phyloP scores from a whole-genome alignment of 352 stramenopile genomes.

The Phytopythium vexans region DNA sequence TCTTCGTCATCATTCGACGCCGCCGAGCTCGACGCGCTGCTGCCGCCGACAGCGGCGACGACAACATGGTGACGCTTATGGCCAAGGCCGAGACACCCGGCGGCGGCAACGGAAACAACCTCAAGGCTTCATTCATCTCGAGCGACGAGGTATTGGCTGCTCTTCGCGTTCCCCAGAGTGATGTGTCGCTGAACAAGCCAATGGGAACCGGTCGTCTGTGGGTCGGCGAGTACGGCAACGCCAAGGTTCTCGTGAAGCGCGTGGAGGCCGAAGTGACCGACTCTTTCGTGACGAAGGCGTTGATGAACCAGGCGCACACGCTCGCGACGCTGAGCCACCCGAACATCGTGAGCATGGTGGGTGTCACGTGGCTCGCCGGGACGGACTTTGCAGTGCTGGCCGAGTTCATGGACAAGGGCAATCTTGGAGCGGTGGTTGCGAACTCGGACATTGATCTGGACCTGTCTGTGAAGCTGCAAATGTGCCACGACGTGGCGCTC shows the following conservation, averaged over 20 bases:
- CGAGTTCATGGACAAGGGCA: constrained; percentile 77
- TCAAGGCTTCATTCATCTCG: constrained; percentile 60
- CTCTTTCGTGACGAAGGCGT: constrained; percentile 50
- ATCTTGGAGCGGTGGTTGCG: constrained; percentile 50
- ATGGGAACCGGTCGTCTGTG: constrained; percentile 47
- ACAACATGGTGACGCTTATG: constrained; percentile 44
- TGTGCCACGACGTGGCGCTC: constrained; percentile 64
- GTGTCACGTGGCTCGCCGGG: constrained; percentile 65
- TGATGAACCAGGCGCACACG: constrained; percentile 51
- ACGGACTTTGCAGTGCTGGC: constrained; percentile 76
- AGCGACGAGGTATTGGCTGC: constrained; percentile 60
- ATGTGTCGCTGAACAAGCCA: constrained; percentile 55
- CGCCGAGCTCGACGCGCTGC: constrained; percentile 26
- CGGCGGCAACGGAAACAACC: constrained; percentile 2
- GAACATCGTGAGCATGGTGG: constrained; percentile 63
- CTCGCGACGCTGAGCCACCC: constrained; percentile 52
- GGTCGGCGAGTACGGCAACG: constrained; percentile 49
- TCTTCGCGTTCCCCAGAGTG: constrained; percentile 47
- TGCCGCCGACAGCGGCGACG: constrained; percentile 8
- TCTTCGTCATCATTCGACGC: constrained; percentile 33
- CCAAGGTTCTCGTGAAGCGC: constrained; percentile 70
- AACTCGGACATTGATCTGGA: constrained; percentile 55
- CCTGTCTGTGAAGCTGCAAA: constrained; percentile 49
- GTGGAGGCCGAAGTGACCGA: constrained; percentile 64
- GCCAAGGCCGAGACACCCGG: constrained; percentile 33